Evolutionary conservation across 345 rosid species (phyloP).

Genomic region (Cardamine occulta): DNA sequence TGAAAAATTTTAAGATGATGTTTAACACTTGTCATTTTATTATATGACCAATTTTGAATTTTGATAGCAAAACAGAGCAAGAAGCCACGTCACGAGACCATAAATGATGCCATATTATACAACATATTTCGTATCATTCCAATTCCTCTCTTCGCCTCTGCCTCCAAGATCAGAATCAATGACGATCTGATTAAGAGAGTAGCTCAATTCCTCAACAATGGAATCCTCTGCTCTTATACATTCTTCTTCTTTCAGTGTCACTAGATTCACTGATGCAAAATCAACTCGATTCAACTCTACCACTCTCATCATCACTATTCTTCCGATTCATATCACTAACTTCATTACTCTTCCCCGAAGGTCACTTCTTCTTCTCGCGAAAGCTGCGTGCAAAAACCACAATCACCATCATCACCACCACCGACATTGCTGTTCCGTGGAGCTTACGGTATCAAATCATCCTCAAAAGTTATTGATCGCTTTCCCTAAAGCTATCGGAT

Average conservation of each 20-base stretch:
- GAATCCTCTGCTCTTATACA: conserved; percentile 29
- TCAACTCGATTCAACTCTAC: too few species aligned
- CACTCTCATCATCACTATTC: neutral
- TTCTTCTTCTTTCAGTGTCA: too few species aligned
- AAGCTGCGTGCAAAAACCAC: conserved; percentile 30
- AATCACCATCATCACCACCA: conserved; percentile 17
- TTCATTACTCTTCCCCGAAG: conserved; percentile 11
- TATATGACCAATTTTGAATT: neutral
- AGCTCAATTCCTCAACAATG: conserved; percentile 40
- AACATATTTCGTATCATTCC: conserved; percentile 21
- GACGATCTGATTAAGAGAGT: neutral
- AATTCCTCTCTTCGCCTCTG: neutral
- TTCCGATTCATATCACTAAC: neutral
- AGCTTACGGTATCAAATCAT: conserved; percentile 38
- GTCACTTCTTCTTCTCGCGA: conserved; percentile 11
- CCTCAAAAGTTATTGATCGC: conserved; percentile 52
- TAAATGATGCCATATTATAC: conserved; percentile 32
- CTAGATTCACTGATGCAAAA: too few species aligned
- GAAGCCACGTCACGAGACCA: conserved; percentile 2
- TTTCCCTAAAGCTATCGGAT: conserved; percentile 65
- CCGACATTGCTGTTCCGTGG: conserved; percentile 25
- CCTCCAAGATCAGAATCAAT: conserved; percentile 28
- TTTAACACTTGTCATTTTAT: neutral
- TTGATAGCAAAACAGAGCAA: conserved; percentile 3
- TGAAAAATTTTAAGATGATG: neutral